A percentile compares a stretch with the other conserved stretches of the same genome.
Conservation (phyloP, 2,329 filamentous ascomycete genomes). For the Lachnellula willkommii region DNA sequence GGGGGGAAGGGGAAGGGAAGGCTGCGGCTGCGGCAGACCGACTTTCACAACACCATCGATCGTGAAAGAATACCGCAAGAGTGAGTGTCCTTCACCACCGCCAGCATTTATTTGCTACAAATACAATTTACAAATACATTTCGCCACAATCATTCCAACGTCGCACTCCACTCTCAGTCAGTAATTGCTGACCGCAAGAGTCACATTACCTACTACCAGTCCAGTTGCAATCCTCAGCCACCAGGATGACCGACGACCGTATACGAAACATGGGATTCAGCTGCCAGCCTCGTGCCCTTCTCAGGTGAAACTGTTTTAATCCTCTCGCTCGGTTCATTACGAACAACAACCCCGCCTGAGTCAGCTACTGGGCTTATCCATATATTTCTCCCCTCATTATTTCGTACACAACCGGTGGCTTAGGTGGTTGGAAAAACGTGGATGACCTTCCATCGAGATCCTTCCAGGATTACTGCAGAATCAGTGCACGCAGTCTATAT, state of each 20-base stretch:
- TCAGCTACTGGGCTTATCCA: background rate
- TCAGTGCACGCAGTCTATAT: background rate
- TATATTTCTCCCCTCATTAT: background rate
- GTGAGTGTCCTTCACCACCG: background rate
- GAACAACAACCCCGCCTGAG: background rate
- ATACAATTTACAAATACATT: background rate
- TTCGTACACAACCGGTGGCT: background rate
- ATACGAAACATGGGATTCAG: conserved; percentile 2
- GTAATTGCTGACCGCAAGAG: background rate
- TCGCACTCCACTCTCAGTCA: background rate
- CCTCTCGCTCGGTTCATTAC: background rate
- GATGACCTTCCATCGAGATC: background rate
- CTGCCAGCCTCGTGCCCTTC: background rate
- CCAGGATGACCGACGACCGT: background rate
- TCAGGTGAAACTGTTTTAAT: conserved; percentile 5
- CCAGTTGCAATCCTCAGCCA: background rate
- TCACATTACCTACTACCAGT: background rate
- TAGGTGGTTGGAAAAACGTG: background rate
- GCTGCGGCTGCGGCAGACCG: background rate
- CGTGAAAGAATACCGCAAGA: background rate
- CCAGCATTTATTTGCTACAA: background rate
- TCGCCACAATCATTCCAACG: background rate
- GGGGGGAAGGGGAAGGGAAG: background rate
- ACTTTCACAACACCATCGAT: background rate
- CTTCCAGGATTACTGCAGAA: background rate